A percentile compares a stretch with the other conserved stretches of the same genome.
Evolutionary conservation across 2,329 filamentous ascomycete species (phyloP).

Genomic region (Fusarium continuum): DNA sequence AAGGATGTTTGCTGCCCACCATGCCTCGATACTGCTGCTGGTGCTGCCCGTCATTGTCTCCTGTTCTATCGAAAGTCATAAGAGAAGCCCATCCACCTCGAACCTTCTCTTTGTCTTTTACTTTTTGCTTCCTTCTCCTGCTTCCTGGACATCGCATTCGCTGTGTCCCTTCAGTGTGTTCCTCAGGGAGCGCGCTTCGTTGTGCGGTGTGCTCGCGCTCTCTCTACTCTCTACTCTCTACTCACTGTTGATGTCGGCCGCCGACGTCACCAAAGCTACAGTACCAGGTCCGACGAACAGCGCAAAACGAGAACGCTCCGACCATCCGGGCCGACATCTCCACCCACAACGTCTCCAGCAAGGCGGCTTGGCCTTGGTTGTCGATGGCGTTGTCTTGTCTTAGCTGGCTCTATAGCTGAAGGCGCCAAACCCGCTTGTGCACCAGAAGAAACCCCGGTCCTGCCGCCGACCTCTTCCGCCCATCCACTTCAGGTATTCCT

Average conservation of each 20-base stretch:
- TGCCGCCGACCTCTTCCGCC: constrained; percentile 43
- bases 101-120: not conserved
- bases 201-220: constrained; percentile 35
- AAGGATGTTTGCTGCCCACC: constrained; percentile 19
- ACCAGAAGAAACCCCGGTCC: constrained; percentile 40
- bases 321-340: constrained; percentile 46
- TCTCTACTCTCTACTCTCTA: not conserved
- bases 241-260: constrained; percentile 35
- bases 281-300: constrained; percentile 34
- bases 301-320: constrained; percentile 41
- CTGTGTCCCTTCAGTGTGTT: constrained; percentile 21
- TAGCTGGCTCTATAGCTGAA: constrained; percentile 44
- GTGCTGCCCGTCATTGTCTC: constrained; percentile 13
- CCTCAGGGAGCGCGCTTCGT: constrained; percentile 27
- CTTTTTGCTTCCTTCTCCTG: not conserved
- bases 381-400: constrained; percentile 30
- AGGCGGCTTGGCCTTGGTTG: constrained; percentile 40
- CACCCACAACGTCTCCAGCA: constrained; percentile 44
- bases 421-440: constrained; percentile 48
- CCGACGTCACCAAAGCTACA: constrained; percentile 44
- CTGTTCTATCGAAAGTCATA: constrained; percentile 27
- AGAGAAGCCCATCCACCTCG: constrained; percentile 17
- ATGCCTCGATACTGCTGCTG: constrained; percentile 8
- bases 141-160: constrained; percentile 4
- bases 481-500: constrained; percentile 40